Base-by-base conservation (phyloP, 805 yeast species). In the Kuraishia piskuri region DNA sequence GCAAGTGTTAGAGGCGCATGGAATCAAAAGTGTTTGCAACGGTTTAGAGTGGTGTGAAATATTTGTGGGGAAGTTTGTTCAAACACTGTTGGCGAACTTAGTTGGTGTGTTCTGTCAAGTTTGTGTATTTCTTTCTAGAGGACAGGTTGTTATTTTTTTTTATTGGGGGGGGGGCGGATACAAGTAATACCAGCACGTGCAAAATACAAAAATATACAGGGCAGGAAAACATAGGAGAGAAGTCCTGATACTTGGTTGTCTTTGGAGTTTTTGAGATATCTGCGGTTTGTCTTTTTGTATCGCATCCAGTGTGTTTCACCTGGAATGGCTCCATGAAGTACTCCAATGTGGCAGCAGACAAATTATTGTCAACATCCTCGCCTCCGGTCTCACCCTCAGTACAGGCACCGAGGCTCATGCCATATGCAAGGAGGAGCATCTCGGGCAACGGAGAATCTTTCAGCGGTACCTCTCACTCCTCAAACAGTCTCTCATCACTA, bases 401-500 rank as follows among this genome's bases (percentile, higher is more conserved):
- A 31, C 17, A 6, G 14, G 40, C 40, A 10, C 40, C 40, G 14
- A 31, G 40, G 40, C 17, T 12, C 17, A 31, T 31, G 3, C 40
- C 40, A 12, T 31, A 31, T 31, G 17, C 40, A 12, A 31, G 40
- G 40, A 31, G 40, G 14, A 31, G 40, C 17, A 12, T 31, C 9
- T 31, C 40, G 9, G 40, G 40, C 17, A n/a, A 3, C 3, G 40
- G 8, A 12, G 40, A 12, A 8, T 31, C 40, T 10, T 31, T 6
- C 40, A 31, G 40, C 17, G 40, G 47, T 9, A 14, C 10, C 47
- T 21, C 47, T 6, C 49, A 48, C 19, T 51, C 56, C 9, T 54
- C 56, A 4, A 54, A n/a, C n/a, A n/a, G 56, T 24, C 22, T 53
- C 23, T 55, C 57, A 10, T 52, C 55, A 22, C 22, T 55, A 14